Base-by-base conservation (phyloP, 2,329 filamentous ascomycete species). In the Nannizzia gypsea region DNA sequence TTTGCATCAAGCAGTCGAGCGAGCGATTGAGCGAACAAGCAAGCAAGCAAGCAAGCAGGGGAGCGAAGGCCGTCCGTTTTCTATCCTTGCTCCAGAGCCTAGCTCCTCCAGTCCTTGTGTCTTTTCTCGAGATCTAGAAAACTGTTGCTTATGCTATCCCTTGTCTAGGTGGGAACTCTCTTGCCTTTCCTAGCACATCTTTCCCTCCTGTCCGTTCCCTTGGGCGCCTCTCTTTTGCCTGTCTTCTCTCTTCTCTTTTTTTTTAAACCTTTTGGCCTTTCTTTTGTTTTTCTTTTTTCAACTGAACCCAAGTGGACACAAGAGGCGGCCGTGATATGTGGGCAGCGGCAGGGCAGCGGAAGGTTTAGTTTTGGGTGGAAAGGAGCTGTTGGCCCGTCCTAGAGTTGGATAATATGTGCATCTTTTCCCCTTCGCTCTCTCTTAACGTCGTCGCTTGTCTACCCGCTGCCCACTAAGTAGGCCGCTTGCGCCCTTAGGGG, bases 101-200 rank as follows among this genome's bases (percentile, higher is more conserved):
- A 52, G 48, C 48, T 52, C 44, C 13, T 24, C 22, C n/a, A 42
- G 17, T 26, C 48, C 24, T 28, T 52, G 48, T 24, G 22, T 52
- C 48, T 52, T 52, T 24, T 26, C 48, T 26, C 22, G 24, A 52
- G 48, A 52, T 52, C 48, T 52, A 52, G 48, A 52, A 52, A 52
- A 31, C 22, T 52, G 48, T 52, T 52, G 48, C 48, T 52, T 52
- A 52, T 52, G 48, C 48, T 28, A 52, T 52, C 48, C 48, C 22
- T 52, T 24, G 48, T 52, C 22, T 13, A 26, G 13, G 48, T 52
- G 48, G 26, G 26, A 52, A 52, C 22, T 52, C 48, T 52, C 44
- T 52, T 52, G 1, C 48, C 8, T 31, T 28, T 31, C 26, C 20
- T 52, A 24, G 17, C 48, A 52, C 24, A 26, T 28, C 48, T 52